Conservation (phyloP, 495 filamentous ascomycete species). For the Penicillium bialowiezense region DNA sequence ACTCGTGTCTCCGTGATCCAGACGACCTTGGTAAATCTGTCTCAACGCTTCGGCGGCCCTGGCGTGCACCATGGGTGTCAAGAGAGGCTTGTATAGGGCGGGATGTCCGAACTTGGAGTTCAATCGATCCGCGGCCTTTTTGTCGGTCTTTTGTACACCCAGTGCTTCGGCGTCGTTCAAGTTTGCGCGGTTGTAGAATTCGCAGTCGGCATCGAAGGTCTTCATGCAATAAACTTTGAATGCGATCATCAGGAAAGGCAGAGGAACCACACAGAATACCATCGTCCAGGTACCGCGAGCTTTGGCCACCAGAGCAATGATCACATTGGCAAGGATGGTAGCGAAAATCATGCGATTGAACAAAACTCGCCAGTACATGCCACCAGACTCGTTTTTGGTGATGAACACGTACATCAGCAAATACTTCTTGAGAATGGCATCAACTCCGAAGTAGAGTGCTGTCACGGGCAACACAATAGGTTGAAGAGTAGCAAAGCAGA, state of each 20-base stretch:
- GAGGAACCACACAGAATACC: conserved; percentile 66
- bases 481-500: conserved; percentile 84
- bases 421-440: conserved; percentile 93
- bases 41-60: conserved; percentile 80
- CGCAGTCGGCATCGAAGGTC: conserved; percentile 71
- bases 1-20: conserved; percentile 58
- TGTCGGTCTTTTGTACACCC: conserved; percentile 42
- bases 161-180: conserved; percentile 56
- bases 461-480: conserved; percentile 88
- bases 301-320: conserved; percentile 73
- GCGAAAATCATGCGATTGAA: conserved; percentile 92
- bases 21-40: conserved; percentile 75
- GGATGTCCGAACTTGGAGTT: conserved; percentile 85
- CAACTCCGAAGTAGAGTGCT: conserved; percentile 84
- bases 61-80: conserved; percentile 94
- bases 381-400: conserved; percentile 93
- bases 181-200: conserved; percentile 69
- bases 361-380: conserved; percentile 86
- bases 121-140: conserved; percentile 66
- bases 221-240: conserved; percentile 85
- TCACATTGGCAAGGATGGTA: conserved; percentile 71
- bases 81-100: conserved; percentile 80
- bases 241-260: conserved; percentile 73
- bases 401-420: conserved; percentile 90
- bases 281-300: conserved; percentile 54